Conservation (phyloP, 1,139 yeast species). For the Nakaseomyces uthaithaninus region DNA sequence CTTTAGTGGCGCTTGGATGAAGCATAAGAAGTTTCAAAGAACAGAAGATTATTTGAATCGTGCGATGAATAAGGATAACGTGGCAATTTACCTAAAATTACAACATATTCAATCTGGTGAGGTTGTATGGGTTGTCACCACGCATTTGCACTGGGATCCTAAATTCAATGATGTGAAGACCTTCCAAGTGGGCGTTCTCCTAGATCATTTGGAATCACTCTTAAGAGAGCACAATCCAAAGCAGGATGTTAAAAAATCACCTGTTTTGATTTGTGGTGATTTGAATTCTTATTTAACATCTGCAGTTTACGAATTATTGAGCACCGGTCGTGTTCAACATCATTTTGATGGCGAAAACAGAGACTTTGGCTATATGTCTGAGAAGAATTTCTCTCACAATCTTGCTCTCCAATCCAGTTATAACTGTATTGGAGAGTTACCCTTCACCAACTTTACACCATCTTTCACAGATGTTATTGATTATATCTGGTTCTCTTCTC, state of each 20-base stretch:
- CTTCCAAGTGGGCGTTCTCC: conserved; percentile 83
- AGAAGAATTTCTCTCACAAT: conserved; percentile 76
- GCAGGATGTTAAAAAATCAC: conserved; percentile 53
- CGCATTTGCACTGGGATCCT: conserved; percentile 99
- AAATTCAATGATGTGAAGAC: conserved; percentile 93
- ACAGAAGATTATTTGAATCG: conserved; percentile 93
- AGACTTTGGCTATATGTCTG: conserved; percentile 86
- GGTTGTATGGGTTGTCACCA: conserved; percentile 67
- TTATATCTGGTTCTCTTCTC: conserved; percentile 88
- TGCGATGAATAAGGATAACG: conserved; percentile 91
- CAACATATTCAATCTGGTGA: conserved; percentile 70
- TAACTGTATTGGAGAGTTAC: conserved; percentile 75
- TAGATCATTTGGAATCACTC: conserved; percentile 77
- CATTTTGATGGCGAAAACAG: conserved; percentile 80
- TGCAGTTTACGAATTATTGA: conserved; percentile 85
- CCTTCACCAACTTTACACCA: conserved; percentile 92
- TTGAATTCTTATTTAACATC: conserved; percentile 81
- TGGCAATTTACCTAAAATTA: conserved; percentile 73
- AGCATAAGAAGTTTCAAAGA: conserved; percentile 80
- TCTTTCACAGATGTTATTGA: conserved; percentile 89
- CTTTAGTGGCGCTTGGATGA: conserved; percentile 81
- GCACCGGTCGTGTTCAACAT: conserved; percentile 64
- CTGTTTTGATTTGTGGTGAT: conserved; percentile 87
- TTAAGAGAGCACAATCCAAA: conserved; percentile 33
- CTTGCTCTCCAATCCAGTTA: conserved; percentile 83